Evolutionary conservation across 257 asterid species (phyloP), one percentile per base, ranked within the genome.

Genomic region (Coffea canephora): DNA sequence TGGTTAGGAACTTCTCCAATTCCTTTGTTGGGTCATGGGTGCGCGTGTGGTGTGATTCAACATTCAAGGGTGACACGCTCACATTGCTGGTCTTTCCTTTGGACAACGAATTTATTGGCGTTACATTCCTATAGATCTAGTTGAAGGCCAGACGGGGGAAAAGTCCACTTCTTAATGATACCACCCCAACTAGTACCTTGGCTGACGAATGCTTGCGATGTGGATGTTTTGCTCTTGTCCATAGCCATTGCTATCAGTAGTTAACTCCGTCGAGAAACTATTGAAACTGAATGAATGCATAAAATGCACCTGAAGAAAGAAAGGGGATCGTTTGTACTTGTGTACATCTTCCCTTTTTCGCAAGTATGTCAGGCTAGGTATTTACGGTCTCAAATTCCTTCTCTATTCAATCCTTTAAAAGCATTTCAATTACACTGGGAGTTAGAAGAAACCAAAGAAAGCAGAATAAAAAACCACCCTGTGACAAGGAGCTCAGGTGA

Each of bases 41-140:
- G 62, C 55, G 52, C 62, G 69, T 62, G 75, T 74, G 64, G 65
- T 67, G 34, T 31, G 34, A 31, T 59, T 39, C 45, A 79, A 59
- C 50, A 6, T 41, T 49, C 49, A 48, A 49, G 77, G 57, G 23
- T 39, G 64, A 59, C 55, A 73, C 64, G 6, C 69, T 67, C 59
- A 64, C 19, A 72, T 31, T 52, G 52, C 54, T 54, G 76, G 75
- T 45, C 31, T 69, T 81, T 81, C 52, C 71, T 52, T 74, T 65
- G 79, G 79, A 73, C 79, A 66, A 65, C 21, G 23, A 34, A 64
- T 73, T 46, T 23, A 49, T 55, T 12, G 3, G 21, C 61, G 1
- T 70, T 66, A 34, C 62, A 54, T 43, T 71, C 62, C 21, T 34
- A 77, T 34, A 50, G 34, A 65, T 65, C 80, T 48, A 54, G 41